Evolutionary conservation across 2,329 filamentous ascomycete genomes (phyloP).

Genomic region (Cytospora chrysosperma): DNA sequence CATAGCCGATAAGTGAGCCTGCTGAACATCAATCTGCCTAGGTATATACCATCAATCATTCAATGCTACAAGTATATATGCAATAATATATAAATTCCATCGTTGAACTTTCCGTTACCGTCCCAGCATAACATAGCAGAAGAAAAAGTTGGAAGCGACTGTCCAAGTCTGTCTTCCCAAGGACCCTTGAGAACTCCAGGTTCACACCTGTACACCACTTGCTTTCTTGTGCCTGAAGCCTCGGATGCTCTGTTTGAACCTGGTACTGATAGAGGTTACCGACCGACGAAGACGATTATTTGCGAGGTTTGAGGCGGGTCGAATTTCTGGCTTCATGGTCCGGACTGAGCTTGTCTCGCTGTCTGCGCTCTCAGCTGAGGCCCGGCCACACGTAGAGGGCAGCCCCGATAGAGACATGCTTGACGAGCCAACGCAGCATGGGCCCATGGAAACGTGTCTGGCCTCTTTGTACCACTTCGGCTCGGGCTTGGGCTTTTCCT

Average conservation of each 20-base stretch:
- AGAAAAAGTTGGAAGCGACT: too few species aligned
- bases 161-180: too few species aligned
- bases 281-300: not conserved
- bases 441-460: not conserved
- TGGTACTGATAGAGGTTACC: not conserved
- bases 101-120: too few species aligned
- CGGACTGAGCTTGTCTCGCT: not conserved
- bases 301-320: not conserved
- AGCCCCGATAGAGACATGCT: constrained; percentile 2
- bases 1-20: too few species aligned
- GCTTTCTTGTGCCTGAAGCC: constrained; percentile 2
- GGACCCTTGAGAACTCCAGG: too few species aligned
- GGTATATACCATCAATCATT: too few species aligned
- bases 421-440: constrained; percentile 11
- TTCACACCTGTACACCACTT: not conserved
- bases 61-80: too few species aligned
- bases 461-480: constrained; percentile 3
- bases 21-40: too few species aligned
- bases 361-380: not conserved
- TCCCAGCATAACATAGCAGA: too few species aligned
- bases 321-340: not conserved
- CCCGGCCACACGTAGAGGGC: not conserved
- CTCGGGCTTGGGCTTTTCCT: not conserved
- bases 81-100: too few species aligned
- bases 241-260: constrained; percentile 14